Conservation (phyloP, 2,329 filamentous ascomycete genomes). For the Penicillium sp. region DNA sequence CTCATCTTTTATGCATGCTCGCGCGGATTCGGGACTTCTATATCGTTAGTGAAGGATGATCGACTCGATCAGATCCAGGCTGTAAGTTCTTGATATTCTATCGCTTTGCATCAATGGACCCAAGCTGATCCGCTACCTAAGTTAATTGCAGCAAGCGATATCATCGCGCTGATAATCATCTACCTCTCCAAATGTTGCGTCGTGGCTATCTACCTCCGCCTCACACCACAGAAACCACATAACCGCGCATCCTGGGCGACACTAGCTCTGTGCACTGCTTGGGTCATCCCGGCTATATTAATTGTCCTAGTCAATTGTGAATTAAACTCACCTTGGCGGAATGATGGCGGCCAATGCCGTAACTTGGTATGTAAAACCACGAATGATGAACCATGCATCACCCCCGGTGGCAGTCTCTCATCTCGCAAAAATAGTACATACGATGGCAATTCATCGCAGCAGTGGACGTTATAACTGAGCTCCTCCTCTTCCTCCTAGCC, state of each 20-base stretch:
- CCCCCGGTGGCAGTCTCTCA: background rate
- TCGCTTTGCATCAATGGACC: background rate
- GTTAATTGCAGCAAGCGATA: constrained; percentile 38
- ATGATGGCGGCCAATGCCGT: constrained; percentile 23
- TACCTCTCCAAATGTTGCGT: constrained; percentile 42
- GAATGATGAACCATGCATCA: background rate
- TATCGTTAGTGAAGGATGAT: constrained; percentile 23
- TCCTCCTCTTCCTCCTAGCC: constrained; percentile 32
- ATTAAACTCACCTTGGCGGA: constrained; percentile 37
- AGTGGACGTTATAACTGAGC: constrained; percentile 37
- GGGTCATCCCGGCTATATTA: constrained; percentile 42
- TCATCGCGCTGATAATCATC: constrained; percentile 45
- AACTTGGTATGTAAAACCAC: constrained; percentile 22
- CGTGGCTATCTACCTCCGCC: constrained; percentile 44
- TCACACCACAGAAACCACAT: constrained; percentile 46
- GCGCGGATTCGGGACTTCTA: constrained; percentile 36
- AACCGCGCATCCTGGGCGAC: constrained; percentile 35
- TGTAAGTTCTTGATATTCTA: constrained; percentile 19
- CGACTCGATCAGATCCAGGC: constrained; percentile 28
- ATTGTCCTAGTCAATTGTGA: constrained; percentile 45
- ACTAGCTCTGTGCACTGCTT: constrained; percentile 37
- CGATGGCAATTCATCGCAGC: constrained; percentile 38
- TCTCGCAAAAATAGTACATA: constrained; percentile 19
- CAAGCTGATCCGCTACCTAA: constrained; percentile 8
- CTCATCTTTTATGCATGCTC: constrained; percentile 32